phyloP scores from a whole-genome alignment of 345 rosid genomes.

The Hibiscus mutabilis region DNA sequence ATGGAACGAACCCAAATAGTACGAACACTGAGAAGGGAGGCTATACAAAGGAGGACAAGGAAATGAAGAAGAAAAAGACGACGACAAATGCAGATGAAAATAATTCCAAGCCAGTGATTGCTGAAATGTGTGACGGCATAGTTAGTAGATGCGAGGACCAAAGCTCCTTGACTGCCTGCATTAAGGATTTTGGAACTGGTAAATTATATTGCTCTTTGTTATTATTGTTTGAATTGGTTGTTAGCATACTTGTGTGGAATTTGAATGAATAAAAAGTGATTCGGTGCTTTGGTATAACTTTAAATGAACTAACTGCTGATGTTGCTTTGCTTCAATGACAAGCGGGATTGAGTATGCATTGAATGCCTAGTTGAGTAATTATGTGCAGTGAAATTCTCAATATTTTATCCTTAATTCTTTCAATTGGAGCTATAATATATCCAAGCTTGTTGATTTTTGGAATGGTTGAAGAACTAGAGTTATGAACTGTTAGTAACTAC shows the following conservation, averaged over 20 bases:
- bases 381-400: background rate
- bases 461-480: background rate
- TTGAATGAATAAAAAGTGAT: background rate
- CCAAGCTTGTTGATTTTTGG: background rate
- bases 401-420: background rate
- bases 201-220: constrained; percentile 6
- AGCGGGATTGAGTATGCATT: background rate
- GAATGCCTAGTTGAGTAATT: background rate
- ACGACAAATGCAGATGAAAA: constrained; percentile 22
- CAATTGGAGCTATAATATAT: background rate
- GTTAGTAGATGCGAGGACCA: constrained; percentile 31
- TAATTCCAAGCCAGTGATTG: constrained; percentile 21
- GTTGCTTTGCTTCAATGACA: background rate
- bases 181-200: constrained; percentile 42
- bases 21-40: background rate
- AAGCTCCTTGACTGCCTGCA: constrained; percentile 46
- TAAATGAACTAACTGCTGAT: background rate
- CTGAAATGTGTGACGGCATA: constrained; percentile 42
- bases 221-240: background rate
- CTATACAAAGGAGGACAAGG: background rate
- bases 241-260: background rate
- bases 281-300: background rate
- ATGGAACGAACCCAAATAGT: background rate
- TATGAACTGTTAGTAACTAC: background rate
- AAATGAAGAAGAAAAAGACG: constrained; percentile 13